A percentile compares a stretch with the other conserved stretches of the same genome.
These are phyloP conservation scores for Stachybotrys chartarum DNA, from an alignment of 2,329 filamentous ascomycete species.

Conservation along the genomic window DNA sequence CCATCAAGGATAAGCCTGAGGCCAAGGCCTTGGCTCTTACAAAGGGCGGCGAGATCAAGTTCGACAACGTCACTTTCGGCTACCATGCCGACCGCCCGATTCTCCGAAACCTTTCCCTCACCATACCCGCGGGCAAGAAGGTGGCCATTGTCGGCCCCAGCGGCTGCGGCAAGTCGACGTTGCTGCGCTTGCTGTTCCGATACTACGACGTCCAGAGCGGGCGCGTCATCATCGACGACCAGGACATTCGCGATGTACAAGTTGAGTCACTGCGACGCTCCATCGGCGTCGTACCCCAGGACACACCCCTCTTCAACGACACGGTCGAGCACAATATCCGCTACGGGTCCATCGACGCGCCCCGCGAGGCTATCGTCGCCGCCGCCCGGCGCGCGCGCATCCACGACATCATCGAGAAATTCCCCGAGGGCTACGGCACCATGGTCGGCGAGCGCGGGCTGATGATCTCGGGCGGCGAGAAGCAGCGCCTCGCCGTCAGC, in stretches of 20 bases:
- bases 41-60: conserved; percentile 80
- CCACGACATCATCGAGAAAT: conserved; percentile 70
- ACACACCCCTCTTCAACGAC: conserved; percentile 95
- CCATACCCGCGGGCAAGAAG: conserved; percentile 92
- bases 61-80: conserved; percentile 92
- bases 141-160: conserved; percentile 92
- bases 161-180: conserved; percentile 93
- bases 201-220: conserved; percentile 87
- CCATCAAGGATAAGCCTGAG: conserved; percentile 68
- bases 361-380: conserved; percentile 62
- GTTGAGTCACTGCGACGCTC: conserved; percentile 75
- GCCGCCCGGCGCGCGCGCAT: conserved; percentile 80
- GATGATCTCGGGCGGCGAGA: conserved; percentile 96
- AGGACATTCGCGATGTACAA: conserved; percentile 78
- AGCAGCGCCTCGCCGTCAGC: conserved; percentile 81
- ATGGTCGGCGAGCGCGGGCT: conserved; percentile 89
- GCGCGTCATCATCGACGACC: conserved; percentile 83
- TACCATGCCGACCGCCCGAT: conserved; percentile 86
- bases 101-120: conserved; percentile 74
- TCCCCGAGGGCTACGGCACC: conserved; percentile 84
- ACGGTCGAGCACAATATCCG: conserved; percentile 93
- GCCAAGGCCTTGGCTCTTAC: conserved; percentile 66
- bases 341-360: conserved; percentile 78
- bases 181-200: conserved; percentile 84
- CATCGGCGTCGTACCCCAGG: conserved; percentile 94